phyloP scores from a whole-genome alignment of 139 green algal species.

The Chlorella sp. region DNA sequence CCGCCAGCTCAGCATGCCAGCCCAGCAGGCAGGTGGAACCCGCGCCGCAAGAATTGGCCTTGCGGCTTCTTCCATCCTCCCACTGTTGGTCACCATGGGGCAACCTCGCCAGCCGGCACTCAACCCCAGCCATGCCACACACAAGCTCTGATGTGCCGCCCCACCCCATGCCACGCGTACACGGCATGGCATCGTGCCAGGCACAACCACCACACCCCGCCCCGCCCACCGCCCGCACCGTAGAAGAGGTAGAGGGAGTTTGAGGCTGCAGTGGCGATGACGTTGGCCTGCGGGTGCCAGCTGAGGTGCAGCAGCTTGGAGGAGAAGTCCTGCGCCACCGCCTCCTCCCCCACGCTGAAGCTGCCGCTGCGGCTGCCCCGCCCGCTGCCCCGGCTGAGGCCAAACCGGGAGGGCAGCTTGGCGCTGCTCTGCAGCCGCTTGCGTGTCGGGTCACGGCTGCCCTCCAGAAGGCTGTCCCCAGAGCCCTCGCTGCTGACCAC shows the following conservation, averaged over 20 bases:
- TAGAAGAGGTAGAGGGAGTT: conserved; percentile 96
- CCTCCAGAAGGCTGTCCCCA: conserved; percentile 75
- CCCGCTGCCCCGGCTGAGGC: conserved; percentile 21
- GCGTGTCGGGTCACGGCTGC: conserved; percentile 78
- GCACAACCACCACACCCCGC: no score
- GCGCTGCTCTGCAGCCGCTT: conserved; percentile 55
- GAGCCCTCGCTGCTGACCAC: conserved; percentile 23
- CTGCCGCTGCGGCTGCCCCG: conserved; percentile 44
- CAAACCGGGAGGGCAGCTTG: conserved; percentile 39
- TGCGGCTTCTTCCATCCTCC: no score
- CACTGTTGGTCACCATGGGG: no score
- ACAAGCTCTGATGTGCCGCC: no score
- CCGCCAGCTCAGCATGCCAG: neutral
- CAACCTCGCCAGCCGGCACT: neutral
- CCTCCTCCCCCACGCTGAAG: conserved; percentile 26
- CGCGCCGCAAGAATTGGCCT: no score
- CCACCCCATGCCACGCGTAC: neutral
- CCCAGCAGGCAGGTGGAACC: no score
- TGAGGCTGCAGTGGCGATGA: conserved; percentile 90
- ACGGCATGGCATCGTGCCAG: no score
- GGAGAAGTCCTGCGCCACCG: conserved; percentile 73
- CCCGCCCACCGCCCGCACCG: conserved; percentile 7
- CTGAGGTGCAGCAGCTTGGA: conserved; percentile 96
- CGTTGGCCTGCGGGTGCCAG: conserved; percentile 93
- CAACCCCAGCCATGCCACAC: neutral